Base-by-base conservation (phyloP, 2,329 filamentous ascomycete genomes). In the Parastagonospora avenae region DNA sequence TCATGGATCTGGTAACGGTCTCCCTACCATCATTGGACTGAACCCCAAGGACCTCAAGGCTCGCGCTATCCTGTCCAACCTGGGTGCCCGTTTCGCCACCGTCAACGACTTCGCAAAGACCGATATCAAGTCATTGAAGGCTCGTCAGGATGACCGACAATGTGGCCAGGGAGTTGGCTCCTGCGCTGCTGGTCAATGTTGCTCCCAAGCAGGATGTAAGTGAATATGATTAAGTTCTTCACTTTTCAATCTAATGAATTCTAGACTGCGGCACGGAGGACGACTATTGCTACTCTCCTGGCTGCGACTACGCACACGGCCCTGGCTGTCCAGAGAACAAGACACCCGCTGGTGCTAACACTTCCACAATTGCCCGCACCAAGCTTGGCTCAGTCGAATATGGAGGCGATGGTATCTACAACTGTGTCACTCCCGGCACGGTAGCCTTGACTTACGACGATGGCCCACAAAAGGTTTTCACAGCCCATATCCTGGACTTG, bases 371-470 rank as follows among this genome's bases (percentile, higher is more conserved):
- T 39, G 66, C 77, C 15, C 79, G 86, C 8, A 76, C 82, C 2
- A 77, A 81, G 39, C 54, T 83, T 2, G 85, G 86, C 11, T 71
- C 55, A 4, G 75, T 87, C 2, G 72, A 76, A 0, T 86, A 87
- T 51, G 85, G 85, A 15, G 77, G 81, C 30, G 76, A 70, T 9
- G 80, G 81, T 24, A 83, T 88, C 53, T 84, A 83, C 59, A 73
- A 78, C 54, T 85, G 83, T 57, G 72, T 72, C 31, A 60, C 45
- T 4, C 75, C 79, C 2, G 83, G 85, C 45, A 83, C 82, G 9
- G 79, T 89, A 60, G 86, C 86, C 14, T 68, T 89, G 48, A 89
- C 86, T 1, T 89, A 82, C 59, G 86, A 89, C 59, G 86, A 89
- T 66, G 86, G 86, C 1, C 86, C 86, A 16, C 60, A 63, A 44